phyloP scores from a whole-genome alignment of 1,139 yeast species.

The Scheffersomyces lignicola region DNA sequence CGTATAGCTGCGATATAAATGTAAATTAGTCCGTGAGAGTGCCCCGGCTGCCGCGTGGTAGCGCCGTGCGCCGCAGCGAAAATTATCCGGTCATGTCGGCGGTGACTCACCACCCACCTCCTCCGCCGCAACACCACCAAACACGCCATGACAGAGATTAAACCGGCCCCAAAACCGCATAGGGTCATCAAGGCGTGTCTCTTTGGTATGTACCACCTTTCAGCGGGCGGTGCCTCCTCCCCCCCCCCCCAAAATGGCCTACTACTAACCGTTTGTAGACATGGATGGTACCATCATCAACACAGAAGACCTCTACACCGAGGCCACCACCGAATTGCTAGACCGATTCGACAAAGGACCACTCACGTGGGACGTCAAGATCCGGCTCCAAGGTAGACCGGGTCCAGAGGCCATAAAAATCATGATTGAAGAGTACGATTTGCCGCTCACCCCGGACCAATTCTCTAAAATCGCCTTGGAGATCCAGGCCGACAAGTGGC shows the following conservation, averaged over 20 bases:
- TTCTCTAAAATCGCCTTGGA: slow-evolving; percentile 49
- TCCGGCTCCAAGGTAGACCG: slow-evolving; percentile 86
- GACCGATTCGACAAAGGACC: slow-evolving; percentile 71
- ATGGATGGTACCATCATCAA: slow-evolving; percentile 94
- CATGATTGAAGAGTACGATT: slow-evolving; percentile 64
- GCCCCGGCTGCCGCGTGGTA: too few relatives aligned
- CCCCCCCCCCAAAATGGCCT: too few relatives aligned
- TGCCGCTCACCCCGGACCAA: slow-evolving; percentile 69
- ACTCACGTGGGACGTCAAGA: slow-evolving; percentile 86
- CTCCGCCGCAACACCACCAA: too few relatives aligned
- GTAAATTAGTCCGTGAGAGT: too few relatives aligned
- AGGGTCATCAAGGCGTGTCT: slow-evolving; percentile 71
- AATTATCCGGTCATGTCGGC: too few relatives aligned
- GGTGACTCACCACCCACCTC: too few relatives aligned
- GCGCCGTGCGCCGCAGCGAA: too few relatives aligned
- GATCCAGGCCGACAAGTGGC: slow-evolving; percentile 65
- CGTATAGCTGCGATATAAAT: too few relatives aligned
- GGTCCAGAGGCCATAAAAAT: slow-evolving; percentile 65
- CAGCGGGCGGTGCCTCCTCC: too few relatives aligned
- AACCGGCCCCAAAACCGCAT: too few relatives aligned
- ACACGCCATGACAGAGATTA: too few relatives aligned
- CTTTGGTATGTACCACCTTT: slow-evolving; percentile 56
- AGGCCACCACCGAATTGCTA: slow-evolving; percentile 65
- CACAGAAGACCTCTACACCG: slow-evolving; percentile 89
- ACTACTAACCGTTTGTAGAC: slow-evolving; percentile 40